These are phyloP conservation scores for Heliocybe sulcata DNA, from an alignment of 1,284 basidiomycete genomes.

Conservation along the genomic window DNA sequence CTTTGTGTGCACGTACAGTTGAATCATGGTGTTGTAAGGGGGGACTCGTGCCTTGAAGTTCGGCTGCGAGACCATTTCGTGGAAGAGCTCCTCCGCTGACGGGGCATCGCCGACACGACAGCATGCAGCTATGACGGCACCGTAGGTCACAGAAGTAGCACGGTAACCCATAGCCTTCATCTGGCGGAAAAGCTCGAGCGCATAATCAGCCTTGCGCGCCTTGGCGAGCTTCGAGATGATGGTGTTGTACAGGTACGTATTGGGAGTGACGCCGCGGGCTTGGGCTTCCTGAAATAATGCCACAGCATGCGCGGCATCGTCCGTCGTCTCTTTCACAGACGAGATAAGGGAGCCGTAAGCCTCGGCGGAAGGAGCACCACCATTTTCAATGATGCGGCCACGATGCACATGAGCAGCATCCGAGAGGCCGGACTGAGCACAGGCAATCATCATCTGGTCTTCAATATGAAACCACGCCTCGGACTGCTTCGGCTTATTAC, in stretches of 20 bases:
- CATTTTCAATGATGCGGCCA: conserved; percentile 69
- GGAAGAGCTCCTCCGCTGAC: conserved; percentile 79
- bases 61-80: conserved; percentile 72
- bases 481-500: conserved; percentile 42
- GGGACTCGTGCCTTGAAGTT: conserved; percentile 88
- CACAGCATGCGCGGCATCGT: conserved; percentile 84
- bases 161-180: conserved; percentile 67
- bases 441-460: conserved; percentile 82
- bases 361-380: conserved; percentile 78
- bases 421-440: conserved; percentile 75
- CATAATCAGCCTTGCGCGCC: conserved; percentile 86
- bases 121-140: conserved; percentile 92
- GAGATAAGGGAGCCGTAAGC: conserved; percentile 89
- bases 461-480: conserved; percentile 76
- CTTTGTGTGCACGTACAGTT: conserved; percentile 87
- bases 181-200: conserved; percentile 78
- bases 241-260: conserved; percentile 90
- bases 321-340: conserved; percentile 85
- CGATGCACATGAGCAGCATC: conserved; percentile 80
- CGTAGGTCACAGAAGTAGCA: conserved; percentile 90
- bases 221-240: conserved; percentile 92
- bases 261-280: conserved; percentile 62
- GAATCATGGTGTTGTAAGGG: conserved; percentile 99
- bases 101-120: conserved; percentile 87
- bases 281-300: conserved; percentile 81